Percentiles rank a stretch among this genome's conserved stretches.
Conservation (phyloP, 805 yeast species). For the Blastobotrys peoriensis region DNA sequence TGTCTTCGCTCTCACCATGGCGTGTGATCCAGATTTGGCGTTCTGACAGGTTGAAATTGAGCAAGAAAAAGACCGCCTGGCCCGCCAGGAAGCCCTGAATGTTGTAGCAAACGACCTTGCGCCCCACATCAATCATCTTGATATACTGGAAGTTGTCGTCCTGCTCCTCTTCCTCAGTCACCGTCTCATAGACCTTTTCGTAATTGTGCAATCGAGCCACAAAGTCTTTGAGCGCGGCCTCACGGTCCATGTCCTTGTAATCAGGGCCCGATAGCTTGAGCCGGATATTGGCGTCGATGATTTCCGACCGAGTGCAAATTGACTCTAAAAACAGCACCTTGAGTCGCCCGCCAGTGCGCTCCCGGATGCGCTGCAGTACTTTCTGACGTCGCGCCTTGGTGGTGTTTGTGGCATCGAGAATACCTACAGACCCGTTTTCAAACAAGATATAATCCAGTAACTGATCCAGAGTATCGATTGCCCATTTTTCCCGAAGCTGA, state of each 20-base stretch:
- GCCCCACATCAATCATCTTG: slow-evolving; percentile 94
- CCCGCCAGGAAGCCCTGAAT: slow-evolving; percentile 86
- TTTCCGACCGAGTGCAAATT: slow-evolving; percentile 70
- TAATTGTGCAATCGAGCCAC: slow-evolving; percentile 74
- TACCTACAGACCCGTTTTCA: slow-evolving; percentile 88
- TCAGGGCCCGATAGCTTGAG: slow-evolving; percentile 91
- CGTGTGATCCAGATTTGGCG: slow-evolving; percentile 93
- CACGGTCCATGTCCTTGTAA: slow-evolving; percentile 78
- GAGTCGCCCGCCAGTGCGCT: slow-evolving; percentile 40
- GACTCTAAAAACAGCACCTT: slow-evolving; percentile 84
- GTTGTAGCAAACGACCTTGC: slow-evolving; percentile 86
- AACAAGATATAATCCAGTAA: slow-evolving; percentile 71
- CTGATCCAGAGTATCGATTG: slow-evolving; percentile 80
- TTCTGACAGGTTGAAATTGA: slow-evolving; percentile 82
- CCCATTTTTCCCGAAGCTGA: slow-evolving; percentile 85
- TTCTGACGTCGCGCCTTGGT: slow-evolving; percentile 63
- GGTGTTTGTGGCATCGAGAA: slow-evolving; percentile 88
- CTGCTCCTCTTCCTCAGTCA: slow-evolving; percentile 73
- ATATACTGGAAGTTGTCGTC: slow-evolving; percentile 70
- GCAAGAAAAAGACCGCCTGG: slow-evolving; percentile 82
- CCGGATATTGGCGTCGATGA: slow-evolving; percentile 77
- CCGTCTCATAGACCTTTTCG: slow-evolving; percentile 84
- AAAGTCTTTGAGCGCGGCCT: slow-evolving; percentile 73
- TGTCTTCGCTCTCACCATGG: slow-evolving; percentile 89
- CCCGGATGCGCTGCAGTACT: slow-evolving; percentile 41